Base-by-base conservation (phyloP, 129 eudicot species). In the Arctium minus region DNA sequence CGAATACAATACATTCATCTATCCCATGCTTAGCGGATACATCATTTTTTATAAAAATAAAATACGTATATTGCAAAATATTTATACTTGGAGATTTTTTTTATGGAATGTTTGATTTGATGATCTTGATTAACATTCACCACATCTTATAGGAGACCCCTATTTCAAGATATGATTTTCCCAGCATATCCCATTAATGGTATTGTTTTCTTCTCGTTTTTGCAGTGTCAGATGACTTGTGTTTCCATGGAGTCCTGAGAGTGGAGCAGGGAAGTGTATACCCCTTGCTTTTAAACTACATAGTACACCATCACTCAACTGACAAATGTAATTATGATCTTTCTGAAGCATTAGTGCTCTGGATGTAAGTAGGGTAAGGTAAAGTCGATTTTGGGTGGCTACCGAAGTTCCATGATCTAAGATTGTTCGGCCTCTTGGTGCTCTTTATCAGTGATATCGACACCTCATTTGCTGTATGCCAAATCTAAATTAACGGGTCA, bases 201-300 rank as follows among this genome's bases (percentile, higher is more conserved):
- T n/a, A 22, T 69, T 64, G 22, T 42, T 70, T 64, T 8, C 48
- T n/a, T 29, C 82, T 50, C 15, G 15, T 53, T 68, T 36, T 35
- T 76, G 87, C 87, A 88, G 87, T 62, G 33, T 76, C 75, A 85
- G 81, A 72, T 76, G 84, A 77, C 74, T 75, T 80, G 17, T 82
- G 68, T 48, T 82, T 72, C 22, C 60, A n/a, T 76, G 86, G 81
- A 84, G 77, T 84, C 79, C 71, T 42, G 48, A 12, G 15, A 15
- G 46, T 29, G 77, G 76, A 82, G 62, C 75, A n/a, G 38, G 71
- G 32, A 75, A 56, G 75, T 79, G 56, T 70, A 73, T 81, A 44
- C 68, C 27, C 64, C 70, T 72, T 72, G 50, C 53, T 53, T 53
- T 17, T 46, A 67, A 44, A 70, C 83, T 44, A 39, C 64, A 38